Evolutionary conservation across 805 yeast genomes (phyloP).

Genomic region (Saturnispora silvae): DNA sequence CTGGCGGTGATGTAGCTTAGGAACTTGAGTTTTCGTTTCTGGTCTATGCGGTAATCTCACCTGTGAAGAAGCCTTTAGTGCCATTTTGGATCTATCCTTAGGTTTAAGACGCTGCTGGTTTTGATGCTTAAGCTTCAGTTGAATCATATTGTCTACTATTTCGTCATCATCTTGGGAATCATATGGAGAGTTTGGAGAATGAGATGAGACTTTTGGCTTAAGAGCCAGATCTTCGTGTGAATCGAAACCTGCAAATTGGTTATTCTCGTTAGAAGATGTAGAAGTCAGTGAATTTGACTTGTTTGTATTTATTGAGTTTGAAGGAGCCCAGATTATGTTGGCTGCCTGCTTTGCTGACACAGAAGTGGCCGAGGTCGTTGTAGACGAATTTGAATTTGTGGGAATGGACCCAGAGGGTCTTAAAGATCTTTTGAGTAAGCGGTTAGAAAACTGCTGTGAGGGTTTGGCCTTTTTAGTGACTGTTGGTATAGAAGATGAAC

Average conservation of each 20-base stretch:
- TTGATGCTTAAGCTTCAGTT: constrained; percentile 9
- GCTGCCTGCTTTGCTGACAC: constrained; percentile 28
- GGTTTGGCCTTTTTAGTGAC: constrained; percentile 2
- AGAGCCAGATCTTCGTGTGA: constrained; percentile 7
- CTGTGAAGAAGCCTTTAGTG: constrained; percentile 25
- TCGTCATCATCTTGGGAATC: constrained; percentile 13
- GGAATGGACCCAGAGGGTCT: constrained; percentile 7
- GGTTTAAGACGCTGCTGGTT: constrained; percentile 12
- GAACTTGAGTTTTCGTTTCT: constrained; percentile 1
- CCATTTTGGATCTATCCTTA: constrained; percentile 24
- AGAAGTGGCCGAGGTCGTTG: constrained; percentile 6
- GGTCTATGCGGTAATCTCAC: constrained; percentile 20
- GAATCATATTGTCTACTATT: constrained; percentile 4
- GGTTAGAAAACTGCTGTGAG: constrained; percentile 7
- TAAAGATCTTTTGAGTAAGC: constrained; percentile 3
- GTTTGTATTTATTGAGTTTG: constrained; percentile 18
- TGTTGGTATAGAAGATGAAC: constrained; percentile 15
- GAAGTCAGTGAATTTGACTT: constrained; percentile 17
- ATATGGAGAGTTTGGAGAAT: constrained; percentile 8
- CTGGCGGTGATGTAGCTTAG: background rate
- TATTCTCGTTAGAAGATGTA: constrained; percentile 6
- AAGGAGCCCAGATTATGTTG: constrained; percentile 29
- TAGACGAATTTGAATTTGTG: constrained; percentile 4
- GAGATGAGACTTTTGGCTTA: background rate
- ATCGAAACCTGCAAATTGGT: constrained; percentile 21